phyloP scores from a whole-genome alignment of 768 basidiomycete species.

The Lactarius deliciosus region DNA sequence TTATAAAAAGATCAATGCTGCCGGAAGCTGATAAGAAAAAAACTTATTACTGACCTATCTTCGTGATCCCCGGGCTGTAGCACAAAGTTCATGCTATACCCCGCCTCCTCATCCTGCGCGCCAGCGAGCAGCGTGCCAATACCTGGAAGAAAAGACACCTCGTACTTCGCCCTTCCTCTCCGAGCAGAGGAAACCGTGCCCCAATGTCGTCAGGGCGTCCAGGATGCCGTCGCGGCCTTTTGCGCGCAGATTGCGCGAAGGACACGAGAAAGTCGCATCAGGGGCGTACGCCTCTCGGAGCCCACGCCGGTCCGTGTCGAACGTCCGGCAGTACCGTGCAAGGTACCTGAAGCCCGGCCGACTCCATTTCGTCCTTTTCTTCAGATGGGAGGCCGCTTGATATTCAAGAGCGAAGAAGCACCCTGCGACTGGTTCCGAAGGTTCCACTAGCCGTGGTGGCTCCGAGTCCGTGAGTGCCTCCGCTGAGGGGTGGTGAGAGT shows the following conservation, averaged over 20 bases:
- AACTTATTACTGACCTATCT: background rate
- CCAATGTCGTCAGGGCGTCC: constrained; percentile 10
- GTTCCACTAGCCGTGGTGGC: background rate
- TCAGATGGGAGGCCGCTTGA: background rate
- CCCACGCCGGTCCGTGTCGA: constrained; percentile 20
- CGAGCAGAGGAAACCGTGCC: constrained; percentile 10
- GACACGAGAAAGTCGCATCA: constrained; percentile 24
- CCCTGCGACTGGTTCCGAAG: background rate
- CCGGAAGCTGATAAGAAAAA: background rate
- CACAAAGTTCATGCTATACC: constrained; percentile 24
- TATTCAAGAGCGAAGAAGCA: background rate
- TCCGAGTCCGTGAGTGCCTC: background rate
- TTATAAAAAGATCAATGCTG: background rate
- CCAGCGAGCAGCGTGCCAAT: constrained; percentile 19
- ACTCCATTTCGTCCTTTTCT: constrained; percentile 1
- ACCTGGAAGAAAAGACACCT: constrained; percentile 13
- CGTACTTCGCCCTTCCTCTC: constrained; percentile 12
- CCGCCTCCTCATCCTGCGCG: background rate
- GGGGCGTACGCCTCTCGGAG: constrained; percentile 16
- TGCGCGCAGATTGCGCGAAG: constrained; percentile 10
- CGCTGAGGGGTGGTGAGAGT: background rate
- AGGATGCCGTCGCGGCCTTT: constrained; percentile 14
- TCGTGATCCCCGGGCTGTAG: constrained; percentile 1
- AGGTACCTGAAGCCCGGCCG: constrained; percentile 15
- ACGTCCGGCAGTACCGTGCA: constrained; percentile 18